These are phyloP conservation scores for Perkinsus chesapeaki DNA, from an alignment of 169 alveolate species.

Conservation along the genomic window DNA sequence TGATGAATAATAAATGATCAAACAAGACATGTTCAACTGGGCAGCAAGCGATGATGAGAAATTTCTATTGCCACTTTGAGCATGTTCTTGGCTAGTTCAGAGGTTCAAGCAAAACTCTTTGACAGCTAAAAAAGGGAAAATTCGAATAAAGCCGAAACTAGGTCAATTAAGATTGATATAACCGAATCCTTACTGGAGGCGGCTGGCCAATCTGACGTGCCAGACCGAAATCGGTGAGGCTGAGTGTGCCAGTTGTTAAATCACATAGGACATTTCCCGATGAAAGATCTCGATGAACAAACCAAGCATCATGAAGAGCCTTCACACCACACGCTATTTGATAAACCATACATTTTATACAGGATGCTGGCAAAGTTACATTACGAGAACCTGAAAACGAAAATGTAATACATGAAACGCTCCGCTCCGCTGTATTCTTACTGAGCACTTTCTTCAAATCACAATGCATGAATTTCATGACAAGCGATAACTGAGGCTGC, in stretches of 20 bases:
- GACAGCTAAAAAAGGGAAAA: neutral
- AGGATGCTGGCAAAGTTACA: neutral
- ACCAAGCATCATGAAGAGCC: constrained; percentile 61
- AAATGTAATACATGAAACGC: neutral
- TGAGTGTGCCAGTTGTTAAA: constrained; percentile 50
- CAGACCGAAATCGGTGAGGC: constrained; percentile 75
- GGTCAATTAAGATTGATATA: no score
- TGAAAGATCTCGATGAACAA: constrained; percentile 68
- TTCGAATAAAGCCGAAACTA: no score
- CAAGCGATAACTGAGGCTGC: neutral
- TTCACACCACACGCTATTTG: neutral
- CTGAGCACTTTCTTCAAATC: neutral
- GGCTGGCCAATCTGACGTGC: constrained; percentile 70
- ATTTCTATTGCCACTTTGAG: no score
- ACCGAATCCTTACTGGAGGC: neutral
- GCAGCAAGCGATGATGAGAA: no score
- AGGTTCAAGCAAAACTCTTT: no score
- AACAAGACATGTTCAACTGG: no score
- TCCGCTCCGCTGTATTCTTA: neutral
- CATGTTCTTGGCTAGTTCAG: no score
- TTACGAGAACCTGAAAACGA: neutral
- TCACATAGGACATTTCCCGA: constrained; percentile 63
- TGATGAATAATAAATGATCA: no score
- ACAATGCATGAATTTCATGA: neutral
- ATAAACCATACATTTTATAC: neutral